Conservation (phyloP, 352 stramenopile species). For the Phytophthora cryptogea region DNA sequence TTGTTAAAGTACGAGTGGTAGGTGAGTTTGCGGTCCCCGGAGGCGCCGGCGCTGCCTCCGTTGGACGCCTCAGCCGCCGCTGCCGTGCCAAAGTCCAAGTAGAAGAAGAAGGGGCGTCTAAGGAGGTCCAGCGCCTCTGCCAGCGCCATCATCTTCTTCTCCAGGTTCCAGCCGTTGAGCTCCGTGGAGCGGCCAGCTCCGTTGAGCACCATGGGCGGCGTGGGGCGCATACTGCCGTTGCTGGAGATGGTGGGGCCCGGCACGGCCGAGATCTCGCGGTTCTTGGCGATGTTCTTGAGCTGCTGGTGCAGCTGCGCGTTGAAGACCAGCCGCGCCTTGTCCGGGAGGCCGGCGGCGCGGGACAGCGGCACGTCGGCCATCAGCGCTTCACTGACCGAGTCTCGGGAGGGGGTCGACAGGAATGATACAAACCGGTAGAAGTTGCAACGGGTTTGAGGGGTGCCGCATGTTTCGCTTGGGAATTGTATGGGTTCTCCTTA, state of each 20-base stretch:
- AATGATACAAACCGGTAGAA: conserved; percentile 21
- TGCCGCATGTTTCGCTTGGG: conserved; percentile 4
- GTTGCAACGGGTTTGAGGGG: conserved; percentile 2
- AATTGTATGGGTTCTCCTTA: conserved; percentile 15
- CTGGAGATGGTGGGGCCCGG: conserved; percentile 44
- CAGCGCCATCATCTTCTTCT: conserved; percentile 78
- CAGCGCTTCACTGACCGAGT: conserved; percentile 12
- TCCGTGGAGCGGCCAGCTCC: conserved; percentile 47
- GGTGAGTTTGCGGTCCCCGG: conserved; percentile 53
- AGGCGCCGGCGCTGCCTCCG: conserved; percentile 23
- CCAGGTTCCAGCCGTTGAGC: conserved; percentile 75
- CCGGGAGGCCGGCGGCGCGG: conserved; percentile 50
- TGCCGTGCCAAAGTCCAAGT: conserved; percentile 61
- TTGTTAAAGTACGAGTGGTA: conserved; percentile 76
- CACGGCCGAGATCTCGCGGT: conserved; percentile 53
- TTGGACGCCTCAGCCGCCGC: conserved; percentile 30
- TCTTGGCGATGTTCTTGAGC: conserved; percentile 67
- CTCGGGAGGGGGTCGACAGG: not conserved
- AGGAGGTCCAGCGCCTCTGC: conserved; percentile 65
- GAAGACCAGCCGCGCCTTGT: conserved; percentile 68
- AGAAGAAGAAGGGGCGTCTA: conserved; percentile 76
- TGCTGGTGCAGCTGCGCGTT: conserved; percentile 77
- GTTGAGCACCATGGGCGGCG: conserved; percentile 43
- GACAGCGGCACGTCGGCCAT: conserved; percentile 52
- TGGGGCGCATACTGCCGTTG: conserved; percentile 44